These are phyloP conservation scores for Pseudogymnoascus sp. DNA, from an alignment of 2,329 filamentous ascomycete species.

Conservation along the genomic window DNA sequence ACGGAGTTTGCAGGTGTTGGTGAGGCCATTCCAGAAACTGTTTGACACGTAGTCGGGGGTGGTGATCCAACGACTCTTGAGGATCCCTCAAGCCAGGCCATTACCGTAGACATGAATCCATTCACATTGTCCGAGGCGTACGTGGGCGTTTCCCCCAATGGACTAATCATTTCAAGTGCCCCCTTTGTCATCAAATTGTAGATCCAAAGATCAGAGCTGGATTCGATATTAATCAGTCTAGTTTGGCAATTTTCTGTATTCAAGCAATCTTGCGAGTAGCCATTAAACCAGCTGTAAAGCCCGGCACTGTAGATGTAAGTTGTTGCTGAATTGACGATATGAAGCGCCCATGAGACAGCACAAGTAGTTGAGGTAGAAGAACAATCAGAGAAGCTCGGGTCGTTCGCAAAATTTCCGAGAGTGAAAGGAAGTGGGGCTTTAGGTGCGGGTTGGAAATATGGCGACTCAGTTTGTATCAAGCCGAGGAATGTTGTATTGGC, in stretches of 20 bases:
- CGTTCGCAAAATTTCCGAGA: conserved; percentile 36
- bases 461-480: conserved; percentile 62
- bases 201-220: conserved; percentile 19
- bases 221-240: conserved; percentile 7
- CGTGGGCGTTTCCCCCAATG: conserved; percentile 7
- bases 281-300: conserved; percentile 52
- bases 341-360: conserved; percentile 57
- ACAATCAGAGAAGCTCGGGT: conserved; percentile 45
- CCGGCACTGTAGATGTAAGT: conserved; percentile 46
- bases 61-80: no score
- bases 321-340: conserved; percentile 46
- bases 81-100: no score
- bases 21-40: not conserved
- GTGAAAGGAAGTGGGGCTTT: conserved; percentile 43
- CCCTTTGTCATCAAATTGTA: conserved; percentile 20
- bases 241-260: conserved; percentile 42
- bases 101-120: no score
- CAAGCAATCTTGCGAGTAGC: conserved; percentile 47
- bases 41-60: no score
- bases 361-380: conserved; percentile 34
- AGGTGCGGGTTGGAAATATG: conserved; percentile 63
- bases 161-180: conserved; percentile 19
- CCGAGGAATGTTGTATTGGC: conserved; percentile 58
- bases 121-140: no score
- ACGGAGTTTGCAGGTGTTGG: not conserved